These are phyloP conservation scores for Leccinellum albellum DNA, from an alignment of 768 basidiomycete genomes.

Conservation along the genomic window DNA sequence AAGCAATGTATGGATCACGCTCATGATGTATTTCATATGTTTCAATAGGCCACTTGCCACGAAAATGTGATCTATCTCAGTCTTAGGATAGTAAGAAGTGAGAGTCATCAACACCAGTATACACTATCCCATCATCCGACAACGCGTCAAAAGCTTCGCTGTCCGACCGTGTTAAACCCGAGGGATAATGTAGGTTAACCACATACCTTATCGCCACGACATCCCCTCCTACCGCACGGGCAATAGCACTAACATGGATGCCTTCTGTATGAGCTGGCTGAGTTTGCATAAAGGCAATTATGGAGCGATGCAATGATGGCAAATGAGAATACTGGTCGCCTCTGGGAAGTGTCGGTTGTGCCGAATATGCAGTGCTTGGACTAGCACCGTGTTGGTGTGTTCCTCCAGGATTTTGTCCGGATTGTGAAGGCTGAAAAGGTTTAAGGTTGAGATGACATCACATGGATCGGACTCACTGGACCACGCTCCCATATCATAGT, in stretches of 20 bases:
- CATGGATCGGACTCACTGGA: conserved; percentile 41
- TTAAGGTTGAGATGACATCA: not conserved
- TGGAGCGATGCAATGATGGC: conserved; percentile 55
- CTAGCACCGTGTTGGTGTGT: conserved; percentile 10
- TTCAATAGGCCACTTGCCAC: not conserved
- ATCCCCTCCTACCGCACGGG: conserved; percentile 56
- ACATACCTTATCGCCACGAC: conserved; percentile 62
- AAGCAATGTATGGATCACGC: not conserved
- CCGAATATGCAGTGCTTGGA: conserved; percentile 42
- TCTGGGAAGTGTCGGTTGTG: conserved; percentile 28
- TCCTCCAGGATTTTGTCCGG: conserved; percentile 23
- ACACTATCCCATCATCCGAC: conserved; percentile 78
- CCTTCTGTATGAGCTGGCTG: conserved; percentile 57
- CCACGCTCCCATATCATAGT: conserved; percentile 66
- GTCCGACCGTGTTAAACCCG: conserved; percentile 1
- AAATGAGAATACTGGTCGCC: conserved; percentile 53
- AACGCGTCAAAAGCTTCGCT: conserved; percentile 74
- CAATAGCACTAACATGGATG: conserved; percentile 68
- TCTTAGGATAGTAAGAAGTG: conserved; percentile 58
- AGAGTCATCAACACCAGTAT: conserved; percentile 78
- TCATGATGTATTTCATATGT: not conserved
- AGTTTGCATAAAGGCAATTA: conserved; percentile 58
- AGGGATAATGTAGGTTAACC: not conserved
- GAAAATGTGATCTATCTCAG: not conserved
- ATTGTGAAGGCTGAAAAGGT: conserved; percentile 31